Conservation (phyloP, 163 green algal species). For the Chlorella variabilis region DNA sequence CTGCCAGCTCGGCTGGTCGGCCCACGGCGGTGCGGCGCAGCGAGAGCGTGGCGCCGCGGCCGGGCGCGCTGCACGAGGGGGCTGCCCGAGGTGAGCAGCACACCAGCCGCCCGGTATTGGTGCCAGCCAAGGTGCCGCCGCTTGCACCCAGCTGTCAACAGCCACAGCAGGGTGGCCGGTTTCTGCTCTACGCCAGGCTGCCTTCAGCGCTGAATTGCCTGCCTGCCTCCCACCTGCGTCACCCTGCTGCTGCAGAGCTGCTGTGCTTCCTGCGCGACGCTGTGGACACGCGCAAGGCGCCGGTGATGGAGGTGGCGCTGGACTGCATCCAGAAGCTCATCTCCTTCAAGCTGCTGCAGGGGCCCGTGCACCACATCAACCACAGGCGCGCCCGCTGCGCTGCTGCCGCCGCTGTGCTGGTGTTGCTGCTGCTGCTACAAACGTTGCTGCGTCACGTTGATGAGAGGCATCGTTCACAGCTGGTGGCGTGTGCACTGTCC, state of each 20-base stretch:
- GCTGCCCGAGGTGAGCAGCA: conserved; percentile 25
- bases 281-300: conserved; percentile 72
- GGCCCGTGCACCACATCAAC: conserved; percentile 40
- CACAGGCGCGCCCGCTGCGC: conserved; percentile 9
- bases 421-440: too few relatives aligned
- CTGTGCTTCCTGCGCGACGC: conserved; percentile 71
- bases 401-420: too few relatives aligned
- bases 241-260: conserved; percentile 49
- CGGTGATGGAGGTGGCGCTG: conserved; percentile 81
- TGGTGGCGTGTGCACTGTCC: too few relatives aligned
- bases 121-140: too few relatives aligned
- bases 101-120: too few relatives aligned
- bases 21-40: neutral
- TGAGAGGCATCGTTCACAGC: too few relatives aligned
- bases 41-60: neutral
- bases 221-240: too few relatives aligned
- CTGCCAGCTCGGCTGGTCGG: neutral
- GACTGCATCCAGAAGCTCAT: conserved; percentile 91
- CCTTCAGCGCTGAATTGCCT: too few relatives aligned
- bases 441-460: too few relatives aligned
- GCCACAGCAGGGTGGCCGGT: too few relatives aligned
- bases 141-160: neutral
- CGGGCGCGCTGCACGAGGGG: conserved; percentile 33
- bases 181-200: too few relatives aligned
- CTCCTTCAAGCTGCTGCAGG: conserved; percentile 63